phyloP scores from a whole-genome alignment of 441 rosid genomes.

The Pelargonium hybrid region DNA sequence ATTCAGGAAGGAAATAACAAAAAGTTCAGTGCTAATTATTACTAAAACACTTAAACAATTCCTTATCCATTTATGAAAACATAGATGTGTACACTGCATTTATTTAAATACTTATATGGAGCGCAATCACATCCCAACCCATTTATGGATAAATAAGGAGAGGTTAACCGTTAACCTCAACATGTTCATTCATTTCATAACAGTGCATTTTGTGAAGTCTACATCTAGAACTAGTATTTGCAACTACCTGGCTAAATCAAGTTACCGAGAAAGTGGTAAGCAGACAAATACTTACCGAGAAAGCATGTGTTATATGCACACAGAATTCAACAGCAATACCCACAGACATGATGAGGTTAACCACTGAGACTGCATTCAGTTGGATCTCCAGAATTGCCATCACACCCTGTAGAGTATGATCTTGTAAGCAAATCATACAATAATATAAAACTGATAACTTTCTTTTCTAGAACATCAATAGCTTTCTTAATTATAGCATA shows the following conservation, averaged over 20 bases:
- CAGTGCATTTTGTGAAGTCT: background rate
- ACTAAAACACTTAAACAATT: background rate
- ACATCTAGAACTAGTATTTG: background rate
- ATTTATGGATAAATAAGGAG: background rate
- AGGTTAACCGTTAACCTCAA: background rate
- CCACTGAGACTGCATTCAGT: slow-evolving; percentile 91
- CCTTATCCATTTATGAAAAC: background rate
- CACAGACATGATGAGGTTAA: slow-evolving; percentile 94
- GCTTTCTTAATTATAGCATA: background rate
- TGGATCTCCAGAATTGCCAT: slow-evolving; percentile 87
- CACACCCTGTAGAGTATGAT: slow-evolving; percentile 58
- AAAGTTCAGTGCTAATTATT: background rate
- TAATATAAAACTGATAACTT: background rate
- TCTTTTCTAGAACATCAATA: background rate
- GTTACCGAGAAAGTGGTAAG: background rate
- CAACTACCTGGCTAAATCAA: background rate
- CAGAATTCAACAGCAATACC: slow-evolving; percentile 97
- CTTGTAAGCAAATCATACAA: slow-evolving; percentile 17
- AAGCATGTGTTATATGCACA: slow-evolving; percentile 92
- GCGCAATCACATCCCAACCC: background rate
- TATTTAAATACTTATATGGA: background rate
- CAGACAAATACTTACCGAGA: slow-evolving; percentile 47
- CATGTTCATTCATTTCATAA: slow-evolving; percentile 7
- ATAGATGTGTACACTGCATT: background rate
- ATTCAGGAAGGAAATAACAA: background rate